These are phyloP conservation scores for Globisporangium paroecandrum DNA, from an alignment of 352 stramenopile genomes.

Conservation along the genomic window DNA sequence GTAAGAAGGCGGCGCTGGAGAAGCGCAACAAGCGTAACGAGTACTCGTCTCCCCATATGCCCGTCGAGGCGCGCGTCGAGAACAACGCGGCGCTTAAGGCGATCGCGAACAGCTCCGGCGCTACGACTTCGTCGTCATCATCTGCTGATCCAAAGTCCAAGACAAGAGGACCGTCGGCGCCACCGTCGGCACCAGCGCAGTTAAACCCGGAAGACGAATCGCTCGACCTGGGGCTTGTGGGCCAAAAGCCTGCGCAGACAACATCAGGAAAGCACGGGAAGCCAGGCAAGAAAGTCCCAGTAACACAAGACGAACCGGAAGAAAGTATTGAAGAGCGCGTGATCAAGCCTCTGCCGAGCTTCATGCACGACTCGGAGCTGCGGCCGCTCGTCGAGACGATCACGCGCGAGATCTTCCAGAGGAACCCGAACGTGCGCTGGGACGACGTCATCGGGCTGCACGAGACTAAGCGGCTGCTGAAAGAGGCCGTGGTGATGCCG, in stretches of 20 bases:
- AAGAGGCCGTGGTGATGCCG: conserved; percentile 95
- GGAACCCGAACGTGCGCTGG: conserved; percentile 89
- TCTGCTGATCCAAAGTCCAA: background rate
- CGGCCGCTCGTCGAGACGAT: conserved; percentile 86
- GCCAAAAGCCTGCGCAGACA: conserved; percentile 55
- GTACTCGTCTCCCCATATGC: conserved; percentile 76
- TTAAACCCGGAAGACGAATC: conserved; percentile 36
- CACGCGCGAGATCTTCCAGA: conserved; percentile 90
- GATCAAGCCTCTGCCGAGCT: conserved; percentile 85
- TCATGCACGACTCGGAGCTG: conserved; percentile 84
- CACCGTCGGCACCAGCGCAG: conserved; percentile 3
- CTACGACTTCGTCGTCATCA: background rate
- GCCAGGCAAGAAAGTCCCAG: conserved; percentile 26
- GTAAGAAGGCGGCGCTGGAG: conserved; percentile 43
- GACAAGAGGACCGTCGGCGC: conserved; percentile 6
- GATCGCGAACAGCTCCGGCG: conserved; percentile 32
- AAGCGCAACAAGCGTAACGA: conserved; percentile 68
- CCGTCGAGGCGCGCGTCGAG: conserved; percentile 69
- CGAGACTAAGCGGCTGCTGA: conserved; percentile 92
- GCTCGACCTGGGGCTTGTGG: conserved; percentile 56
- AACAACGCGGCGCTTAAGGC: conserved; percentile 70
- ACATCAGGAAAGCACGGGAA: conserved; percentile 13
- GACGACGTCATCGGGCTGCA: conserved; percentile 84
- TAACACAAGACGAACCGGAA: conserved; percentile 30
- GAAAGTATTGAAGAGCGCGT: conserved; percentile 68